Conservation (phyloP, 2,329 filamentous ascomycete genomes). For the Periconia sp. region DNA sequence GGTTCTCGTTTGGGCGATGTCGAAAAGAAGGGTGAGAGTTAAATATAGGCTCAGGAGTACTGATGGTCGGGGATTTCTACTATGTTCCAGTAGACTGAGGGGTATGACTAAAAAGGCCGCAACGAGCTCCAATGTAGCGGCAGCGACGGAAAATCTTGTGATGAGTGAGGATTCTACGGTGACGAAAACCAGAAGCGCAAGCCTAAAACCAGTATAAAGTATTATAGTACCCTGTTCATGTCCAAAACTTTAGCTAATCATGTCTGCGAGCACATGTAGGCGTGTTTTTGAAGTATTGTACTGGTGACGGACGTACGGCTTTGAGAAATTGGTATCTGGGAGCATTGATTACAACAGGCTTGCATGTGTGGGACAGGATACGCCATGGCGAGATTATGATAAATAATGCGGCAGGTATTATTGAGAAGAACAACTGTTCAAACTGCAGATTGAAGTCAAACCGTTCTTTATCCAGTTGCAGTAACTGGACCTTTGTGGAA, state of each 20-base stretch:
- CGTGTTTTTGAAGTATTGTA: too few relatives aligned
- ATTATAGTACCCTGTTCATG: constrained; percentile 16
- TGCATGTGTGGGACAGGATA: constrained; percentile 27
- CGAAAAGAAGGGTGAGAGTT: constrained; percentile 17
- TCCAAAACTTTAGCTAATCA: too few relatives aligned
- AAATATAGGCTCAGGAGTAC: constrained; percentile 15
- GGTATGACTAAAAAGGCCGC: constrained; percentile 15
- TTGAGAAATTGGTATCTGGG: constrained; percentile 9
- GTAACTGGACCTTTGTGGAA: background rate
- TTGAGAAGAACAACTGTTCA: constrained; percentile 38
- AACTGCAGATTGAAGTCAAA: constrained; percentile 37
- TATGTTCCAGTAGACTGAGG: constrained; percentile 16
- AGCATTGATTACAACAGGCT: constrained; percentile 34
- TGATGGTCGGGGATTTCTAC: constrained; percentile 16
- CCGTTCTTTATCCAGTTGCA: background rate
- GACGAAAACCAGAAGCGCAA: constrained; percentile 29
- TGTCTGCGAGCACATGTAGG: too few relatives aligned
- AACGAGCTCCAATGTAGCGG: constrained; percentile 28
- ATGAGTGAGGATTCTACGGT: constrained; percentile 10
- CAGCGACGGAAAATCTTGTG: constrained; percentile 27
- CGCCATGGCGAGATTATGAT: constrained; percentile 36
- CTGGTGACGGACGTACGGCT: background rate
- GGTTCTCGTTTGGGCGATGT: constrained; percentile 15
- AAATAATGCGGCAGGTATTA: constrained; percentile 30
- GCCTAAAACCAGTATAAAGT: constrained; percentile 20